Base-by-base conservation (phyloP, 306 rosid genomes). In the Erythrophleum fordii region DNA sequence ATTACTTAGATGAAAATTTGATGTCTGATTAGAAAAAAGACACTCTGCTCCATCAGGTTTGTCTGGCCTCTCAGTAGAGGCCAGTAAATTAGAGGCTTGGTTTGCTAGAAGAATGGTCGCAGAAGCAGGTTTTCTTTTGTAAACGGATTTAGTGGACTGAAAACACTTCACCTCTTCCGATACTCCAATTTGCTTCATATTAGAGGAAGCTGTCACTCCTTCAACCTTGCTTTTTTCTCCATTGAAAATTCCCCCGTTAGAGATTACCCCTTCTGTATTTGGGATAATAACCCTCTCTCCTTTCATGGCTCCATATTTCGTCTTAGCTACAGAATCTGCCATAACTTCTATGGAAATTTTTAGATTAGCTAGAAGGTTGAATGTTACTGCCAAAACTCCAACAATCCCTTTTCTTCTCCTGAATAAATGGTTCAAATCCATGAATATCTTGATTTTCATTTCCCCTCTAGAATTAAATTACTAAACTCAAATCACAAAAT, bases 261-360 rank as follows among this genome's bases (percentile, higher is more conserved):
- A 48, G 58, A 60, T 72, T 60, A 31, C 76, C 83, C 62, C 83
- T 81, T 87, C 90, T 77, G 81, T 83, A 85, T 83, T 86, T 72
- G 72, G 51, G 51, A 67, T 41, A 2, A 20, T 39, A 20, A 11
- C 29, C 31, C 7, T 6, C 0, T 67, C 51, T 39, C 18, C 51
- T 67, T 67, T 67, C 31, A 39, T n/a, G 31, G 9, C 3, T 67
- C 72, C 72, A 67, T 11, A 10, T 39, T 31, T 67, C 39, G 72
- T 67, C 17, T 67, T 67, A 67, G 72, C 51, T 10, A 69, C 72
- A 60, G 89, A 84, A 52, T 91, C 97, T 28, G 68, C 95, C 89
- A 94, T 66, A 83, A 94, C 74, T 85, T 97, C 98, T 37, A 91
- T 84, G 22, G 98, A 94, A 59, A 94, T 90, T 88, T 94, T 94